These are phyloP conservation scores for Gastrolobium bilobum DNA, from an alignment of 306 rosid genomes.

Conservation along the genomic window DNA sequence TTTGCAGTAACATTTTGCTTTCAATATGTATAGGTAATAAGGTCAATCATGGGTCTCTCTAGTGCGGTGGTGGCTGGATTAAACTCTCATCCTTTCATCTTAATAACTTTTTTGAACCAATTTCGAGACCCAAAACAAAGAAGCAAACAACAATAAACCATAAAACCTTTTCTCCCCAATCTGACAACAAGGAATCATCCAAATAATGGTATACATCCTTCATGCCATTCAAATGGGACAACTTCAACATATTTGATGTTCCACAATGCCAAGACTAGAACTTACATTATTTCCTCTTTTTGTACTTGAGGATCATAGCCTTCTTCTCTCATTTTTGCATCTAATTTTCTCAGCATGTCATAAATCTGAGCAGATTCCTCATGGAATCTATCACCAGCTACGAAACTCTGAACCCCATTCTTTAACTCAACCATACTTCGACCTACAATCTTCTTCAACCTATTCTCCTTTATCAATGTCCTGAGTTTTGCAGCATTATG, in stretches of 20 bases:
- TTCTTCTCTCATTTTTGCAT: conserved; percentile 64
- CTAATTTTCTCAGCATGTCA: conserved; percentile 63
- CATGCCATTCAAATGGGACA: conserved; percentile 9
- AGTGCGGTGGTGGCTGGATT: neutral
- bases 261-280: neutral
- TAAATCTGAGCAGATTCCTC: conserved; percentile 57
- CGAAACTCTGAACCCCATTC: conserved; percentile 62
- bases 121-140: conserved; percentile 2
- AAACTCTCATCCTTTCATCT: neutral
- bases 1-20: conserved; percentile 21
- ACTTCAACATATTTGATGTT: neutral
- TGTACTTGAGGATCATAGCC: conserved; percentile 43
- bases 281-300: conserved; percentile 31
- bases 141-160: conserved; percentile 9
- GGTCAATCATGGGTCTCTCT: neutral
- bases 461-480: conserved; percentile 64
- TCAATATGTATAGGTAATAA: neutral
- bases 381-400: conserved; percentile 63
- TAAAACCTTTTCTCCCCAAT: neutral
- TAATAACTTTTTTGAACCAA: neutral
- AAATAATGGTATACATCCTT: neutral
- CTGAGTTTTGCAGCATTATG: conserved; percentile 68
- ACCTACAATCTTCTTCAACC: conserved; percentile 68
- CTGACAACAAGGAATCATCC: neutral
- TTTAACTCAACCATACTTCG: conserved; percentile 66